Evolutionary conservation across 768 basidiomycete species (phyloP), one percentile per base, ranked within the genome.

Genomic region (Boletus sensibilis): DNA sequence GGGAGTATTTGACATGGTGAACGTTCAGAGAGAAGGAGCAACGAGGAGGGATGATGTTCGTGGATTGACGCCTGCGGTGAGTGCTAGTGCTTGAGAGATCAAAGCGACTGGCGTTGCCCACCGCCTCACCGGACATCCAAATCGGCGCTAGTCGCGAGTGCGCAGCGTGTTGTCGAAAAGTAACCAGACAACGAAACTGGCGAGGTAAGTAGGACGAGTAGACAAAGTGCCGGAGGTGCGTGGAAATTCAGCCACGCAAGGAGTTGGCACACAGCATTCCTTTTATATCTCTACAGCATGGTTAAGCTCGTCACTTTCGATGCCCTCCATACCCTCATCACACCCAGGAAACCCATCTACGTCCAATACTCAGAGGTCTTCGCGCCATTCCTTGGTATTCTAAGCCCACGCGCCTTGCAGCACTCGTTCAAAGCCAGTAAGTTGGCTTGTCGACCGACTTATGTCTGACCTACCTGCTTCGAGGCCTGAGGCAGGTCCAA

Each of bases 261-360:
- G 35, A 25, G 48, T 37, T 13, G 23, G n/a, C 41, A 18, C 31
- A 43, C 55, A 45, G 53, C 63, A 45, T 41, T 40, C 41, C 50
- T 21, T 52, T 58, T 64, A 50, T 55, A n/a, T n/a, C 45, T 21
- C 7, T 14, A n/a, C 18, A 14, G n/a, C 14, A 58, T 59, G 64
- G 82, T 88, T 68, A 82, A 79, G 10, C 74, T 90, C 8, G 85
- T 91, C 44, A 84, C 87, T n/a, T 92, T 93, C 61, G 91, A 93
- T 64, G 84, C 83, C 1, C 73, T 92, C 25, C 83, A 87, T 64
- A 93, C 91, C n/a, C 75, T 91, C 6, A 75, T 93, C 16, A 78
- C 79, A 3, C 90, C 88, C 20, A 82, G 88, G 7, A 71, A 71
- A 34, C 88, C 91, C 4, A 79, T 93, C 44, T 77, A 87, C 56